phyloP scores from a whole-genome alignment of 2,329 filamentous ascomycete genomes.

The Pseudogymnoascus sp. region DNA sequence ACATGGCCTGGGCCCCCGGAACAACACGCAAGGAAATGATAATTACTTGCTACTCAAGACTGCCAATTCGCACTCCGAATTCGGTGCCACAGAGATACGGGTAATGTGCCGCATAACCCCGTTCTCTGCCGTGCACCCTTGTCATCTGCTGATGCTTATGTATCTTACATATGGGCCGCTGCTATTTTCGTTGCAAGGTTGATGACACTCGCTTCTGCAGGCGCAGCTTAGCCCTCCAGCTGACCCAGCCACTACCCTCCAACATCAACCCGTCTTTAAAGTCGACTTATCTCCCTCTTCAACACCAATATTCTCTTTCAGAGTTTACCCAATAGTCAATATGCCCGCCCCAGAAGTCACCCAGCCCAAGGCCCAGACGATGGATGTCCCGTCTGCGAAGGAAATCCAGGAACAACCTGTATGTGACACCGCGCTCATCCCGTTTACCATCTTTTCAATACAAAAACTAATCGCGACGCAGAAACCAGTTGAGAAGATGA shows the following conservation, averaged over 20 bases:
- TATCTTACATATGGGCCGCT: background rate
- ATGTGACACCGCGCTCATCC: constrained; percentile 1
- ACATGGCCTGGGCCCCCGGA: background rate
- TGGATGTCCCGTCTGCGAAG: constrained; percentile 1
- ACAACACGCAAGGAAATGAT: background rate
- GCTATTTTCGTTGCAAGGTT: constrained; percentile 5
- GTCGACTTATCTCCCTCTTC: background rate
- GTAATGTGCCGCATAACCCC: background rate
- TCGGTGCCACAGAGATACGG: background rate
- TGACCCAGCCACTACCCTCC: constrained; percentile 3
- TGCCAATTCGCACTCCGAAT: background rate
- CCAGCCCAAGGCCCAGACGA: constrained; percentile 8
- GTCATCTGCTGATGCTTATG: background rate
- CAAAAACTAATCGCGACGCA: background rate
- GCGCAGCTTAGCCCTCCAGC: constrained; percentile 5
- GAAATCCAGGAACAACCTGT: constrained; percentile 17
- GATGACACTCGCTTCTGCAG: background rate
- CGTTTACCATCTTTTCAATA: background rate
- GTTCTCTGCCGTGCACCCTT: background rate
- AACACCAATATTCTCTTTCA: background rate
- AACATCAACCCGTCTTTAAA: background rate
- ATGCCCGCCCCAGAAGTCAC: constrained; percentile 9
- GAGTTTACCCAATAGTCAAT: background rate
- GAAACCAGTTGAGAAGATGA: constrained; percentile 13
- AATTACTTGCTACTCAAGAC: background rate